Evolutionary conservation across 2,329 filamentous ascomycete species (phyloP).

Genomic region (Alternaria burnsii): DNA sequence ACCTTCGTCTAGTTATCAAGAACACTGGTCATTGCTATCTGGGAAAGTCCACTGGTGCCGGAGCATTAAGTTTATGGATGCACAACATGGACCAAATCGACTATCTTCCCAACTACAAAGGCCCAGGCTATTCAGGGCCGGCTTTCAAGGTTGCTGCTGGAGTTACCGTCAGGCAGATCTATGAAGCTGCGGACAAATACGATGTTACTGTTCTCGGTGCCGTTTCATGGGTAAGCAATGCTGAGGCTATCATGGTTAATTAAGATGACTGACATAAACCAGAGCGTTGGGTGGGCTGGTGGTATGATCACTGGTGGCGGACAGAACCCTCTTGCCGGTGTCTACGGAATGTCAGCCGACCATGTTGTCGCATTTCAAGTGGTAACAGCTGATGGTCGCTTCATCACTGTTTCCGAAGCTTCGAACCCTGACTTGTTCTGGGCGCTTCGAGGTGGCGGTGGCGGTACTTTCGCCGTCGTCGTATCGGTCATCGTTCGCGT

Average conservation of each 20-base stretch:
- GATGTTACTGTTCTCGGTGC: constrained; percentile 35
- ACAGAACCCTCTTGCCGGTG: constrained; percentile 60
- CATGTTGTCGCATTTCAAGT: constrained; percentile 30
- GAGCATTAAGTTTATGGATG: constrained; percentile 41
- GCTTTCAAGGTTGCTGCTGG: constrained; percentile 42
- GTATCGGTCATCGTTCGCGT: constrained; percentile 27
- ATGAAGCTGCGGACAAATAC: constrained; percentile 35
- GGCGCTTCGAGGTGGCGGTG: constrained; percentile 35
- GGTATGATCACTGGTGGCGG: constrained; percentile 58
- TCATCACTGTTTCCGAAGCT: constrained; percentile 8
- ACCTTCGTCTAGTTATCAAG: constrained; percentile 41
- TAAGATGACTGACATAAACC: neutral
- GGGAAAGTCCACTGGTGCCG: constrained; percentile 36
- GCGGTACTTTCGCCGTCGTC: constrained; percentile 26
- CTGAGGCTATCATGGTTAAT: neutral
- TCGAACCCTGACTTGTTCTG: constrained; percentile 34
- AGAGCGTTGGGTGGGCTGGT: constrained; percentile 58
- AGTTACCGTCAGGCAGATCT: constrained; percentile 39
- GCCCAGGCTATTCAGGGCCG: constrained; percentile 35
- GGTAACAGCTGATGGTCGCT: constrained; percentile 28
- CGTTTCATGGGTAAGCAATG: constrained; percentile 24
- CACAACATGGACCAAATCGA: constrained; percentile 41
- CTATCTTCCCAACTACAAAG: constrained; percentile 34
- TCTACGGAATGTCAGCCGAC: constrained; percentile 49
- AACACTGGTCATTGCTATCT: constrained; percentile 45